Percentiles rank a stretch among this genome's conserved stretches.
These are phyloP conservation scores for Macrophomina phaseolina DNA, from an alignment of 2,329 filamentous ascomycete genomes.

Conservation along the genomic window DNA sequence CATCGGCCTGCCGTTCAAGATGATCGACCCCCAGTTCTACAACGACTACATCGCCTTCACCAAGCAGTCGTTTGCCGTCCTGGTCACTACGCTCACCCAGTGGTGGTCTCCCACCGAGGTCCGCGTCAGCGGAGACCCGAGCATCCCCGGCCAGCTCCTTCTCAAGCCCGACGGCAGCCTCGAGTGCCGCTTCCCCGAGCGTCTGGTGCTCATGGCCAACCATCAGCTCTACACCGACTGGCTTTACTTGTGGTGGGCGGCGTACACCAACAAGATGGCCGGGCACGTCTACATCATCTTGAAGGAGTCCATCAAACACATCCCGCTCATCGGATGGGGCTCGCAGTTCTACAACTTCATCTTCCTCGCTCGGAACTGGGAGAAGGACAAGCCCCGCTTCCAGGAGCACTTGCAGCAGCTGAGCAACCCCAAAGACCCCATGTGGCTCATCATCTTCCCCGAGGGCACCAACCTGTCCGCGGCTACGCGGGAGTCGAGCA, in stretches of 20 bases:
- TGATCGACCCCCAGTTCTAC: conserved; percentile 76
- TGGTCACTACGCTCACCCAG: conserved; percentile 80
- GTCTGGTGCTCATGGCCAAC: conserved; percentile 83
- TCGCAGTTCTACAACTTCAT: conserved; percentile 91
- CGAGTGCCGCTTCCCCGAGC: conserved; percentile 79
- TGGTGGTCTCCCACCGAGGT: conserved; percentile 87
- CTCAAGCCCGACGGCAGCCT: conserved; percentile 74
- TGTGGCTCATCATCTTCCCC: conserved; percentile 90
- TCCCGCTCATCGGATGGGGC: conserved; percentile 79
- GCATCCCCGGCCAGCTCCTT: conserved; percentile 75
- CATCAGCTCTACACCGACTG: conserved; percentile 88
- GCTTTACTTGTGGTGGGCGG: conserved; percentile 93
- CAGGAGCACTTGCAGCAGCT: conserved; percentile 75
- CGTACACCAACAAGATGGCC: conserved; percentile 83
- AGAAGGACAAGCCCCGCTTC: conserved; percentile 76
- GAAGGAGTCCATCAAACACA: conserved; percentile 82
- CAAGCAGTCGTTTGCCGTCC: conserved; percentile 80
- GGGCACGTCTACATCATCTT: conserved; percentile 89
- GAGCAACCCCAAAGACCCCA: conserved; percentile 73
- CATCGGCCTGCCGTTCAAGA: conserved; percentile 76
- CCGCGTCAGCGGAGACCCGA: conserved; percentile 81
- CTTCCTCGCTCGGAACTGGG: conserved; percentile 90
- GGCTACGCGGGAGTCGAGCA: conserved; percentile 73
- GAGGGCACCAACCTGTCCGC: conserved; percentile 83
- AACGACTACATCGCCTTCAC: conserved; percentile 87